These are phyloP conservation scores for Citrus mangshanensis DNA, from an alignment of 345 rosid genomes.

Conservation along the genomic window DNA sequence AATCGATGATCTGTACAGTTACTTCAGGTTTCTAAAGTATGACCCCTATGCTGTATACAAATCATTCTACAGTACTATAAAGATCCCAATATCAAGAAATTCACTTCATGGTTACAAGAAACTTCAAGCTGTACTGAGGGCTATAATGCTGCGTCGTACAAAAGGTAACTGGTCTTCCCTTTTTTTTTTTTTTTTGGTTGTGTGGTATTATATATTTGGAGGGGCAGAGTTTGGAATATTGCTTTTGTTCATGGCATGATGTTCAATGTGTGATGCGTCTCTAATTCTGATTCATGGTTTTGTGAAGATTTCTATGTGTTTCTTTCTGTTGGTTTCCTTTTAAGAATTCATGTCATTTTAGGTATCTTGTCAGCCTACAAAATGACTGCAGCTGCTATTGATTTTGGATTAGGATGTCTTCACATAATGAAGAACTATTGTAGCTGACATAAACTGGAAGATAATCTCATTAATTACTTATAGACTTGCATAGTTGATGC, in stretches of 20 bases:
- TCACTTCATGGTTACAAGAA: conserved; percentile 80
- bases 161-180: conserved; percentile 51
- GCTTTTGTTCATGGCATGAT: neutral
- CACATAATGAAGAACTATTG: neutral
- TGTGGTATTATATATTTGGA: neutral
- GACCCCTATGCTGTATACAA: conserved; percentile 78
- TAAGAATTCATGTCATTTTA: neutral
- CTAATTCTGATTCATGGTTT: neutral
- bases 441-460: neutral
- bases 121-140: conserved; percentile 84
- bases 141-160: conserved; percentile 95
- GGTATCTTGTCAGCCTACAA: neutral
- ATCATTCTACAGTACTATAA: conserved; percentile 58
- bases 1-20: conserved; percentile 91
- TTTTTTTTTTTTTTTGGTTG: neutral
- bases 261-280: too few species aligned
- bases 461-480: neutral
- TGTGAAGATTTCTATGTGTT: neutral
- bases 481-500: neutral
- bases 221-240: neutral
- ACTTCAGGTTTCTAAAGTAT: conserved; percentile 88
- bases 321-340: neutral
- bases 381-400: neutral
- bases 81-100: conserved; percentile 69
- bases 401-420: neutral